Percentiles rank a stretch among this genome's conserved stretches.
Evolutionary conservation across 768 basidiomycete genomes (phyloP).

Genomic region (Pisolithus orientalis): DNA sequence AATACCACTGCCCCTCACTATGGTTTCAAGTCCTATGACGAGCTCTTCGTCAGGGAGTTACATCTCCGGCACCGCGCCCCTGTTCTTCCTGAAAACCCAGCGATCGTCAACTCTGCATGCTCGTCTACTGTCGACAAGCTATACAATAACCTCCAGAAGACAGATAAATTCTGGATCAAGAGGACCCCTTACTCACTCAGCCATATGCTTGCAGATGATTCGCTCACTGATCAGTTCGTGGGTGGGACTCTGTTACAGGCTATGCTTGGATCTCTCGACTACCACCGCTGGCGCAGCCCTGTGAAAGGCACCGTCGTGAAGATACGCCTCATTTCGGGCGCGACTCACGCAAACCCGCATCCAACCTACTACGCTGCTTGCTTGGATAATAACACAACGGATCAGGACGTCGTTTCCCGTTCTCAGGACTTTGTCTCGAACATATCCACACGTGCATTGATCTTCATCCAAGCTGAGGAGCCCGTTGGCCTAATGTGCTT

Average conservation of each 20-base stretch:
- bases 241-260: constrained; percentile 53
- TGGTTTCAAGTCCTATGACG: no score
- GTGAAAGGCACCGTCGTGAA: constrained; percentile 39
- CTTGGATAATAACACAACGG: constrained; percentile 12
- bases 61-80: constrained; percentile 29
- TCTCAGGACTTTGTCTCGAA: no score
- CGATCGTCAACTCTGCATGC: no score
- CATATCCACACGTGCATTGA: no score
- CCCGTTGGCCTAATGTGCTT: no score
- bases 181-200: constrained; percentile 40
- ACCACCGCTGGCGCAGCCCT: constrained; percentile 63
- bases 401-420: constrained; percentile 19
- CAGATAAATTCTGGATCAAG: no score
- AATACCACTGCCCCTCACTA: no score
- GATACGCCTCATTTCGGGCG: constrained; percentile 40
- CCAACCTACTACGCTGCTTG: constrained; percentile 37
- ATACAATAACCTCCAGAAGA: no score
- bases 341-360: constrained; percentile 2
- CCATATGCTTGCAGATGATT: constrained; percentile 42
- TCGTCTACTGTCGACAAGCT: no score
- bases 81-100: no score
- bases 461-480: no score
- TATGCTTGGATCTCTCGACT: constrained; percentile 47
- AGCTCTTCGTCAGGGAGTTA: no score
- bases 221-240: constrained; percentile 38